Evolutionary conservation across 257 asterid species (phyloP), one percentile per base, ranked within the genome.

Genomic region (Echium plantagineum): DNA sequence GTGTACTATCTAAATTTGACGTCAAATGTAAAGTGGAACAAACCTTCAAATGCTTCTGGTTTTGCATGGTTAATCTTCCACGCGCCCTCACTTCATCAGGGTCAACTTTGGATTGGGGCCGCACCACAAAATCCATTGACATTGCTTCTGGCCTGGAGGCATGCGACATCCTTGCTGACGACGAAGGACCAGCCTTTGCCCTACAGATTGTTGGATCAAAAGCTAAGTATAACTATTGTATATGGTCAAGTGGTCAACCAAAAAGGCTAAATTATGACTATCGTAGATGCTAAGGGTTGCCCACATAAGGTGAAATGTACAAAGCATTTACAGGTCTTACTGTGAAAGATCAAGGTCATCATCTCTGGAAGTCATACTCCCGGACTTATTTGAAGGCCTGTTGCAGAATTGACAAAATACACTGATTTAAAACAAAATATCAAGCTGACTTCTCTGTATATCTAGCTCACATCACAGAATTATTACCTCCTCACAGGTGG

Each of bases 41-140:
- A 62, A 91, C 98, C 96, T 91, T 90, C 9, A 49, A 66, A 46
- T 94, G 83, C 16, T 95, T 94, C 77, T 79, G 93, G 74, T 91
- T 94, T 55, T 71, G 84, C 10, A 73, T 83, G 71, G 75, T 20
- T 66, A 81, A 93, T 72, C 77, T 87, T 46, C 86, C 85, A 62
- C 88, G 85, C 10, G 95, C 96, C 59, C 90, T 81, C 60, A 88
- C 75, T 65, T 82, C 95, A 7, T 87, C 96, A 3, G 98, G 96
- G 67, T 90, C 98, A 67, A 90, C 75, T 77, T 87, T 87, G 53
- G 98, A 90, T 63, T 83, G 95, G 30, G 98, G 98, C 47, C 98
- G 91, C 73, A 90, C 88, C 66, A 83, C 28, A 75, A 90, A 90
- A 78, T 90, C 98, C 98, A 90, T 90, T 9, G 94, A 73, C 91